These are phyloP conservation scores for Incumbomyces lentus DNA, from an alignment of 2,329 filamentous ascomycete species.

Conservation along the genomic window DNA sequence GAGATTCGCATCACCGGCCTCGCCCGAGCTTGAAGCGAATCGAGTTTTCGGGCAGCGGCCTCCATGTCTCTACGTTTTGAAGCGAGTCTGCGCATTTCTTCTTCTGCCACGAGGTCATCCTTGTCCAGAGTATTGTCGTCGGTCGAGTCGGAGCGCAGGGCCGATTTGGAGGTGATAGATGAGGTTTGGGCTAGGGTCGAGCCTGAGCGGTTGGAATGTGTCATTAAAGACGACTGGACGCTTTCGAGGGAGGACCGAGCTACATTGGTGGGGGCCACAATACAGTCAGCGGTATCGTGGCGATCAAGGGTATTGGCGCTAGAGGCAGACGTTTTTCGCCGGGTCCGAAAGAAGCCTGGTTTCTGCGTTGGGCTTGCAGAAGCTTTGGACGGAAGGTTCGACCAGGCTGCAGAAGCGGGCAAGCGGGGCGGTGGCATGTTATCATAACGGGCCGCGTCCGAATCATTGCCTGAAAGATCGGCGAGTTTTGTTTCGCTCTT, in stretches of 20 bases:
- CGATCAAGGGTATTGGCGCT: constrained; percentile 44
- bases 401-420: constrained; percentile 70
- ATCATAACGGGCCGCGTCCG: constrained; percentile 54
- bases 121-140: constrained; percentile 60
- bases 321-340: constrained; percentile 67
- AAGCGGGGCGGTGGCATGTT: constrained; percentile 86
- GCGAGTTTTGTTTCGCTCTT: constrained; percentile 64
- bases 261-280: constrained; percentile 7
- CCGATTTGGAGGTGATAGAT: constrained; percentile 43
- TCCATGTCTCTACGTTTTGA: constrained; percentile 87
- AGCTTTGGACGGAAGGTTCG: constrained; percentile 46
- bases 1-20: constrained; percentile 75
- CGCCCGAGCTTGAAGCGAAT: constrained; percentile 75
- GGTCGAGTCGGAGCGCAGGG: constrained; percentile 29
- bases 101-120: constrained; percentile 76
- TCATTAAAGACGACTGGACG: constrained; percentile 21
- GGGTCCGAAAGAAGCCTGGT: constrained; percentile 58
- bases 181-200: constrained; percentile 34
- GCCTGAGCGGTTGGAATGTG: constrained; percentile 28
- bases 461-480: constrained; percentile 36
- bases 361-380: constrained; percentile 52
- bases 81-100: constrained; percentile 87
- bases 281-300: constrained; percentile 18
- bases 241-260: constrained; percentile 30
- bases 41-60: constrained; percentile 74